Evolutionary conservation across 371 early-diverging fungal species (phyloP).

Genomic region (Mucor lusitanicus): DNA sequence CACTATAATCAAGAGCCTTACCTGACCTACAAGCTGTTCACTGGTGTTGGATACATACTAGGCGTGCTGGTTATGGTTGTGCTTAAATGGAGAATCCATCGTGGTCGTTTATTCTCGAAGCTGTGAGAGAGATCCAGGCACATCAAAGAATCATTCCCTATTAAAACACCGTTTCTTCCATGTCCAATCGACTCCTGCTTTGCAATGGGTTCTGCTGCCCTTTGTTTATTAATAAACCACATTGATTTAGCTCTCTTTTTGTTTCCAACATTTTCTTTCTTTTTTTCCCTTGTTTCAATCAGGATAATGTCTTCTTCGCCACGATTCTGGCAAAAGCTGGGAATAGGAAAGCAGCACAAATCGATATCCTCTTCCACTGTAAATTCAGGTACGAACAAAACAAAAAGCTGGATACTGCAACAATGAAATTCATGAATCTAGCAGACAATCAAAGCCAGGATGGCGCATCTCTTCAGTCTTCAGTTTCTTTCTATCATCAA

Average conservation of each 20-base stretch:
- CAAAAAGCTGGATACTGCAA: background rate
- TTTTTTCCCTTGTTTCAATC: background rate
- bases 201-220: background rate
- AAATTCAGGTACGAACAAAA: conserved; percentile 3
- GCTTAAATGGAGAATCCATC: conserved; percentile 20
- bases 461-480: background rate
- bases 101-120: background rate
- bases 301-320: conserved; percentile 22
- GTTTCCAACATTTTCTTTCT: background rate
- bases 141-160: background rate
- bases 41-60: conserved; percentile 23
- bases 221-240: background rate
- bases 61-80: conserved; percentile 25
- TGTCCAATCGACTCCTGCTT: conserved; percentile 6
- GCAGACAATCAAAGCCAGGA: background rate
- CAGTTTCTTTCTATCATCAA: conserved; percentile 4
- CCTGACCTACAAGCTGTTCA: conserved; percentile 28
- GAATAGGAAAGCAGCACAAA: conserved; percentile 33
- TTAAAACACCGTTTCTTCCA: background rate
- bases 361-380: conserved; percentile 1
- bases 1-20: conserved; percentile 13
- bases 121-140: conserved; percentile 7
- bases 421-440: background rate
- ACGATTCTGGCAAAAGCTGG: conserved; percentile 46
- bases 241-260: background rate